A percentile compares a stretch with the other conserved stretches of the same genome.
These are phyloP conservation scores for Lachnellula suecica DNA, from an alignment of 2,329 filamentous ascomycete genomes.

Conservation along the genomic window DNA sequence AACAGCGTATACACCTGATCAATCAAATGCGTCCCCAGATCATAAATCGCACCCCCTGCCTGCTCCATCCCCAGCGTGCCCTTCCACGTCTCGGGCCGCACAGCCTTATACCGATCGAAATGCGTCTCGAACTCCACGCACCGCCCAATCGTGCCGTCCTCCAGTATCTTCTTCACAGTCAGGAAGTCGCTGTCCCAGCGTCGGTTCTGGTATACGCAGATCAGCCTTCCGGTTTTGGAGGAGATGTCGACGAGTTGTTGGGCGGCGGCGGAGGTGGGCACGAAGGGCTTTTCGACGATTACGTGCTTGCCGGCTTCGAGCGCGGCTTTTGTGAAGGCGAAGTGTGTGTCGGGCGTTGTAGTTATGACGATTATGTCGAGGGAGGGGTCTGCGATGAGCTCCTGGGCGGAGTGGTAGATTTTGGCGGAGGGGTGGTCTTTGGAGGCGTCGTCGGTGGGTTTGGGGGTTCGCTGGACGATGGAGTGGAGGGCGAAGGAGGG, in stretches of 20 bases:
- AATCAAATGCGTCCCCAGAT: slow-evolving; percentile 73
- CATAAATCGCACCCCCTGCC: slow-evolving; percentile 69
- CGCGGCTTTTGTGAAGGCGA: slow-evolving; percentile 60
- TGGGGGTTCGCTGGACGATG: slow-evolving; percentile 73
- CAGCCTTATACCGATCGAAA: slow-evolving; percentile 72
- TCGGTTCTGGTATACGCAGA: slow-evolving; percentile 50
- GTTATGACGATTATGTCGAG: slow-evolving; percentile 71
- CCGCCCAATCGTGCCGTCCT: slow-evolving; percentile 62
- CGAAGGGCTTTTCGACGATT: slow-evolving; percentile 81
- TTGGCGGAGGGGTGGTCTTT: slow-evolving; percentile 65
- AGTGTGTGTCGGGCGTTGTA: slow-evolving; percentile 72
- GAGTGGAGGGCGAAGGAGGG: slow-evolving; percentile 67
- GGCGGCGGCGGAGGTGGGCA: slow-evolving; percentile 68
- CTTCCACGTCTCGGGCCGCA: slow-evolving; percentile 66
- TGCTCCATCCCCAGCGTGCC: slow-evolving; percentile 54
- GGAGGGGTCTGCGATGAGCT: slow-evolving; percentile 62
- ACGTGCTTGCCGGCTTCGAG: slow-evolving; percentile 74
- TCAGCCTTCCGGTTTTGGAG: slow-evolving; percentile 36
- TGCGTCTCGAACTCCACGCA: slow-evolving; percentile 77
- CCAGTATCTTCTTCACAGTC: slow-evolving; percentile 63
- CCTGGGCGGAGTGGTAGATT: slow-evolving; percentile 61
- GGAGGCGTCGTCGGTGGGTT: slow-evolving; percentile 62
- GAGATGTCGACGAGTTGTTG: slow-evolving; percentile 51
- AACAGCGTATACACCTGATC: slow-evolving; percentile 74
- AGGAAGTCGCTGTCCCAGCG: slow-evolving; percentile 78